Conservation (phyloP, 345 rosid genomes). For the Corchorus capsularis region DNA sequence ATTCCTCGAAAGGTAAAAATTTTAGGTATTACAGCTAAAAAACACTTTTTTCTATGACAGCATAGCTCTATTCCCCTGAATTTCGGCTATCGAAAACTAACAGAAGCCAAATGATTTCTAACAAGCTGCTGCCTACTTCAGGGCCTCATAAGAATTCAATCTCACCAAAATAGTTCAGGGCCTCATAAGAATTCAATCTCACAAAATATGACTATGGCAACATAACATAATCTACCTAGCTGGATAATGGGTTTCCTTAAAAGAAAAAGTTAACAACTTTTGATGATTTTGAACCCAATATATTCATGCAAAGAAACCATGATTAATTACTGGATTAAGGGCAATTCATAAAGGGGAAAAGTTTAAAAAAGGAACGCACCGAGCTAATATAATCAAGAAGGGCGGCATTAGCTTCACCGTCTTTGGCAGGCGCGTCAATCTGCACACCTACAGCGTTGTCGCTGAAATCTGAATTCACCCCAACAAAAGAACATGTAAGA, state of each 20-base stretch:
- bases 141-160: not conserved
- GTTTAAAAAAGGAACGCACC: slow-evolving; percentile 37
- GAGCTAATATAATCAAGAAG: slow-evolving; percentile 86
- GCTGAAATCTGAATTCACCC: slow-evolving; percentile 56
- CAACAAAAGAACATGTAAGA: not conserved
- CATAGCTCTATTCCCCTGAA: not conserved
- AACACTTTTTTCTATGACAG: not conserved
- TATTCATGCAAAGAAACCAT: not conserved
- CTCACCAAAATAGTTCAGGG: not conserved
- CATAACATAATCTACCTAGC: not conserved
- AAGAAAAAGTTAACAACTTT: not conserved
- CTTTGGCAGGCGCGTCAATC: slow-evolving; percentile 92
- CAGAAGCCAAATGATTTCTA: not conserved
- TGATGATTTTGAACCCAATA: not conserved
- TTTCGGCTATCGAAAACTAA: not conserved
- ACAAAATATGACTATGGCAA: not conserved
- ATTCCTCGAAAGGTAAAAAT: not conserved
- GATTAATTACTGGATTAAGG: not conserved
- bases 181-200: slow-evolving; percentile 2
- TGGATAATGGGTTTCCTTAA: slow-evolving; percentile 4
- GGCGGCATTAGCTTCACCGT: slow-evolving; percentile 92
- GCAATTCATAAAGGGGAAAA: not conserved
- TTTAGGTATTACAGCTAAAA: not conserved
- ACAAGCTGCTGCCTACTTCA: not conserved
- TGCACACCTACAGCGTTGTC: slow-evolving; percentile 85